Evolutionary conservation across 176 grass and related monocot species (phyloP).

Genomic region (Tuctoria greenei): DNA sequence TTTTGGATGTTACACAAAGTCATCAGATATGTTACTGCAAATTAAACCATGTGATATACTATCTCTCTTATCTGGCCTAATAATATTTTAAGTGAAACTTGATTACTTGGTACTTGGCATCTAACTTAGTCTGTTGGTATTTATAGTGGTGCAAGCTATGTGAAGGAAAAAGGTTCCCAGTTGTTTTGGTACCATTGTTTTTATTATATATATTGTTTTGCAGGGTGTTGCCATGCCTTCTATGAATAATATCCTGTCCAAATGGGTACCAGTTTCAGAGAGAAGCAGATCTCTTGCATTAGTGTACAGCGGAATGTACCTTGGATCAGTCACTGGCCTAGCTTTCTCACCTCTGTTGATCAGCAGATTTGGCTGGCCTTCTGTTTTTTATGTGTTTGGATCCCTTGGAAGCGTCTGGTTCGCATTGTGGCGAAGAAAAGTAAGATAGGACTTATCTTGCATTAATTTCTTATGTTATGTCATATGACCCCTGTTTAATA

Average conservation of each 20-base stretch:
- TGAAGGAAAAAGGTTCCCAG: background rate
- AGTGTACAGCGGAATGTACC: conserved; percentile 98
- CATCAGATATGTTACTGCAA: background rate
- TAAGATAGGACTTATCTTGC: conserved; percentile 21
- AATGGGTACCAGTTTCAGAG: conserved; percentile 95
- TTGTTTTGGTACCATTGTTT: background rate
- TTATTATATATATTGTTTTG: conserved; percentile 29
- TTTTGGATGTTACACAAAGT: no score
- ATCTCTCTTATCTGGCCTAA: background rate
- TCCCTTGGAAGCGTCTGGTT: conserved; percentile 94
- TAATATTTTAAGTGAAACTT: conserved; percentile 5
- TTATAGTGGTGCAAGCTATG: background rate
- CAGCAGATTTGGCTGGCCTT: conserved; percentile 89
- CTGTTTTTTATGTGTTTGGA: conserved; percentile 92
- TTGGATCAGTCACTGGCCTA: conserved; percentile 92
- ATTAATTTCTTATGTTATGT: background rate
- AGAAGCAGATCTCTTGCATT: conserved; percentile 94
- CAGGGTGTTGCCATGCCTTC: conserved; percentile 98
- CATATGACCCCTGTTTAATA: background rate
- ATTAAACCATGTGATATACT: background rate
- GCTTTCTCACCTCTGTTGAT: conserved; percentile 89
- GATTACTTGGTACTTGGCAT: background rate
- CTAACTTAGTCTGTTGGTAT: background rate
- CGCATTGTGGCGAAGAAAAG: conserved; percentile 75
- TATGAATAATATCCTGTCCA: conserved; percentile 97